phyloP scores from a whole-genome alignment of 2,329 filamentous ascomycete species.

The Paracoccidioides lutzii region DNA sequence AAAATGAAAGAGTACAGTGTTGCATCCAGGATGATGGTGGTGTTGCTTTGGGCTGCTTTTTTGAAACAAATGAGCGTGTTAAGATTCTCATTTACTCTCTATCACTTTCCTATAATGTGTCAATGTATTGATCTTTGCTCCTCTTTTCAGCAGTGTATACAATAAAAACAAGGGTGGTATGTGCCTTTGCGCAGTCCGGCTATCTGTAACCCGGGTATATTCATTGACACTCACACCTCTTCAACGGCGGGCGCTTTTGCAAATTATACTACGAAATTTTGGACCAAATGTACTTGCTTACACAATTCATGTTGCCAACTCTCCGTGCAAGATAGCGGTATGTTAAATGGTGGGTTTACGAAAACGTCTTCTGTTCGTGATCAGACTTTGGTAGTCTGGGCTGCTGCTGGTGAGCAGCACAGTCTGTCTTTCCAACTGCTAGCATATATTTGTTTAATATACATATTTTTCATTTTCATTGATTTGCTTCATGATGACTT shows the following conservation, averaged over 20 bases:
- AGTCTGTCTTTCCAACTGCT: too few species aligned
- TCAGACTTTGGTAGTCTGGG: too few species aligned
- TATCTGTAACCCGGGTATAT: neutral
- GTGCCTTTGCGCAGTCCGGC: neutral
- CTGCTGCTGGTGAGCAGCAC: too few species aligned
- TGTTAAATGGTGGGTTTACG: too few species aligned
- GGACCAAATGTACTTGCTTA: too few species aligned
- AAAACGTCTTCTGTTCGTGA: too few species aligned
- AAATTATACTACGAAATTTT: neutral
- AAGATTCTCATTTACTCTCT: slow-evolving; percentile 1
- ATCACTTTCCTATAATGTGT: neutral
- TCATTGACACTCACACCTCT: neutral
- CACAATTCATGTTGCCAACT: too few species aligned
- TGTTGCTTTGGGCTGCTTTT: neutral
- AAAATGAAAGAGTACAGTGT: neutral
- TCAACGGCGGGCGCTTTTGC: neutral
- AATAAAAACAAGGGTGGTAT: neutral
- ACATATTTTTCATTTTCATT: too few species aligned
- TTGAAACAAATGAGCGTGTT: neutral
- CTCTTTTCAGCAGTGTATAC: neutral
- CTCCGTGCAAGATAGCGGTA: too few species aligned
- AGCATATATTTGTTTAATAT: too few species aligned
- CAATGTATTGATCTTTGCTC: slow-evolving; percentile 3
- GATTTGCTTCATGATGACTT: too few species aligned
- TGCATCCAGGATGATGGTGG: neutral